Evolutionary conservation across 2,329 filamentous ascomycete species (phyloP), one percentile per base, ranked within the genome.

Genomic region (Trichoderma pleuroti): DNA sequence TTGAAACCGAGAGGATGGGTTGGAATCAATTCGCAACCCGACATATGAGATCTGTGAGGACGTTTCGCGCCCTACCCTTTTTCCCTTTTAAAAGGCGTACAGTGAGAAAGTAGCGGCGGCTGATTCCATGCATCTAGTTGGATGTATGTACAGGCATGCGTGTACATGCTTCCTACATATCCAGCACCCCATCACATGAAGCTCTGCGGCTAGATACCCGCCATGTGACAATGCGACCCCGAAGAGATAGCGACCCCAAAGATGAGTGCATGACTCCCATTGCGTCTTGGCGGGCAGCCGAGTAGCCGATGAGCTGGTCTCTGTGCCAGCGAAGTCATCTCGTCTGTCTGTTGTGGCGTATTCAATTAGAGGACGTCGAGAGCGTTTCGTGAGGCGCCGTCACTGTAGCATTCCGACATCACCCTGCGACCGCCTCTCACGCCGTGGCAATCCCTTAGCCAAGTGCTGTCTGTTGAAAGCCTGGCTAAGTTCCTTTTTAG

Each of bases 201-300:
- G 54, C 32, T 60, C 34, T 32, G 65, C 54, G 54, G 65, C 54
- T 34, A 59, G 65, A 68, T 60, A 49, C 65, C 65, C 65, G 54
- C 54, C 54, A 60, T 68, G 65, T 60, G 65, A 68, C 54, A 36
- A 68, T 68, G 65, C 26, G 39, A 68, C 65, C 34, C 54, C 49
- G 65, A 60, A 68, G 16, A 34, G 36, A 60, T 46, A 56, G 54
- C 54, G 54, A 60, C 54, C 18, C 34, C 34, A 34, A 46, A 34
- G 34, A 68, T 68, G 36, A 68, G 65, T 60, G 65, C 65, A 68
- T 68, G 65, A 68, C 54, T 68, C 65, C 65, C 54, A 34, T 24
- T 68, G 65, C 54, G 36, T 21, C 54, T 68, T 68, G 65, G 65
- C 65, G 7, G 65, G 54, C 39, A 6, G 65, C 65, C 65, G 65